Evolutionary conservation across 202 grass and related monocot genomes (phyloP).

Genomic region (Carex sylvatica): DNA sequence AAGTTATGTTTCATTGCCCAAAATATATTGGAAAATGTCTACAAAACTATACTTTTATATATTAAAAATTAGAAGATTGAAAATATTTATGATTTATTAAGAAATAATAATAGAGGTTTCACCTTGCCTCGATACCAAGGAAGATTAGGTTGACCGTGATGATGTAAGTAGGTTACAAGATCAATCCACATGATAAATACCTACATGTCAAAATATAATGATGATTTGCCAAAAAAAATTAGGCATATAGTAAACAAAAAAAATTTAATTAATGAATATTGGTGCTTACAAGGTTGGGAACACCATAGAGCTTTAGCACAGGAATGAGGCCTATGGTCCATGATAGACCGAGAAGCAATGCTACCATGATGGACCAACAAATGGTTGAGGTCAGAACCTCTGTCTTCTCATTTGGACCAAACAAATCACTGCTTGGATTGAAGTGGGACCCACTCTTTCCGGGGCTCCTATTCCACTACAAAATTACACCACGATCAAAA

Average conservation of each 20-base stretch:
- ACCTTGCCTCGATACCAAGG: constrained; percentile 85
- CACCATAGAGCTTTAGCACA: constrained; percentile 52
- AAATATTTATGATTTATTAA: background rate
- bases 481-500: background rate
- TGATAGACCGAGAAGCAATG: constrained; percentile 45
- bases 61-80: no score
- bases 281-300: constrained; percentile 50
- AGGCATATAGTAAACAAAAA: background rate
- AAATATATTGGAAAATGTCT: no score
- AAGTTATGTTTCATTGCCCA: no score
- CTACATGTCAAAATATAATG: constrained; percentile 24
- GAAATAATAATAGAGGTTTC: background rate
- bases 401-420: constrained; percentile 46
- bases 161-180: constrained; percentile 87
- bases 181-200: constrained; percentile 89
- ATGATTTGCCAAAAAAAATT: background rate
- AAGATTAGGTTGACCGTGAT: constrained; percentile 69
- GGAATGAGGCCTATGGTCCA: constrained; percentile 29
- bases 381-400: constrained; percentile 59
- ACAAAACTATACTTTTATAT: no score
- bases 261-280: background rate
- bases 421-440: constrained; percentile 65
- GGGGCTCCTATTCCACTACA: constrained; percentile 66
- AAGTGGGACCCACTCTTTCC: constrained; percentile 82
- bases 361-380: constrained; percentile 65